phyloP scores from a whole-genome alignment of 2,329 filamentous ascomycete genomes.

The Diaporthe batatas region DNA sequence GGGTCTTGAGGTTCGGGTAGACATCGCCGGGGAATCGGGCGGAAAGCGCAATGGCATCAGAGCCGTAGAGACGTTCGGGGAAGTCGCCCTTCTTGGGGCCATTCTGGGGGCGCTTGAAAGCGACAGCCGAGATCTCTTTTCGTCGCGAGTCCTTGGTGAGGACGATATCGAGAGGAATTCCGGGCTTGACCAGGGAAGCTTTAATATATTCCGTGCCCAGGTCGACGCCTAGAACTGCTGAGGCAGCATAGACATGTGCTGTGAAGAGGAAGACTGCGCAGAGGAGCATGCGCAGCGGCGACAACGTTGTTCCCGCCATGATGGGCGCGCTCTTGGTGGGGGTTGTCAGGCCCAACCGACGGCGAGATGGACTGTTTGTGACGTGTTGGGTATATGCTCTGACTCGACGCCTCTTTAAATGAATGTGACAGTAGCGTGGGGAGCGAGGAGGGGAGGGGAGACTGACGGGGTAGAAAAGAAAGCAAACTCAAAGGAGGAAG shows the following conservation, averaged over 20 bases:
- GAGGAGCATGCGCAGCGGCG: conserved; percentile 54
- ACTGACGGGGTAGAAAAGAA: conserved; percentile 4
- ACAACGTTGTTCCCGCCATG: conserved; percentile 55
- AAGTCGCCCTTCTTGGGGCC: conserved; percentile 75
- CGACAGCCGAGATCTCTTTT: conserved; percentile 91
- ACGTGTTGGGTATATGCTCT: not conserved
- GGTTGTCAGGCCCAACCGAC: conserved; percentile 34
- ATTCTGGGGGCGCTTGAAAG: conserved; percentile 87
- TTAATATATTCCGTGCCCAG: conserved; percentile 98
- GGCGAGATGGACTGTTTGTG: conserved; percentile 7
- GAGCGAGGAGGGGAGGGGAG: not conserved
- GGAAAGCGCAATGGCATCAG: conserved; percentile 88
- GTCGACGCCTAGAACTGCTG: conserved; percentile 91
- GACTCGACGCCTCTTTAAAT: conserved; percentile 20
- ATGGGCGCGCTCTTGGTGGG: conserved; percentile 46
- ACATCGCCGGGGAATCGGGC: conserved; percentile 93
- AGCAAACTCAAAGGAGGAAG: not conserved
- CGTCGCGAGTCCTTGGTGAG: conserved; percentile 97
- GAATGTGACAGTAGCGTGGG: conserved; percentile 1
- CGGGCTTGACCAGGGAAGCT: conserved; percentile 94
- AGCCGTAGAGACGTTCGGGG: conserved; percentile 92
- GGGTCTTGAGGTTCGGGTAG: conserved; percentile 91
- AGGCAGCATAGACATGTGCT: conserved; percentile 64
- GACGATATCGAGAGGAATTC: conserved; percentile 97
- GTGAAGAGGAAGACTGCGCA: conserved; percentile 59